Base-by-base conservation (phyloP, 106 monocot species). In the Iris macrosiphon region DNA sequence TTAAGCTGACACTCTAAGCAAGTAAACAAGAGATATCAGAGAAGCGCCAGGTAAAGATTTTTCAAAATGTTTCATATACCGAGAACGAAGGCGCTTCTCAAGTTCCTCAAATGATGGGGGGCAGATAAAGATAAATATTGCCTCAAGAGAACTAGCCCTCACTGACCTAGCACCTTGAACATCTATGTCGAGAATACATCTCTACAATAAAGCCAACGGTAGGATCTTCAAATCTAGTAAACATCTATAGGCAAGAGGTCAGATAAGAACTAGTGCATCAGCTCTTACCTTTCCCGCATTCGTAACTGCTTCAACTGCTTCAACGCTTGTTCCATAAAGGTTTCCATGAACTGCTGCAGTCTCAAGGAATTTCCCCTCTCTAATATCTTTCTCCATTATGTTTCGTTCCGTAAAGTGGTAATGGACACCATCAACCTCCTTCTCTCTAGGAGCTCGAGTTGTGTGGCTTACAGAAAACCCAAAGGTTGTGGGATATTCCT, bases 391-490 rank as follows among this genome's bases (percentile, higher is more conserved):
- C 80, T 98, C 90, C 82, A 98, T 98, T 13, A 40, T 40, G 50
- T 57, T 72, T 47, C 80, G 65, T 21, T 83, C 71, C 0, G 77
- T 80, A 57, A 96, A 96, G 59, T 96, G 86, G 28, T 96, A 96
- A 43, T 96, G 90, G 48, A 96, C 64, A 19, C 90, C 90, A 75
- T 89, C 66, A 9, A 64, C 29, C 34, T 96, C 96, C 34, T 77
- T 80, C 52, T 86, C 80, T 63, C 96, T 82, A 20, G 95, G 96
- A 64, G 68, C 73, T 39, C 96, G 71, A 19, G 96, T 96, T 10
- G 96, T 96, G 65, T 98, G 96, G 40, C 86, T 87, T n/a, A 98
- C 96, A 31, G 96, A 98, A 62, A 98, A 98, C 9, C 96, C 96
- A 68, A 87, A 96, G 3, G 65, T 83, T 33, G 83, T 80, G 17